phyloP scores from a whole-genome alignment of 2,329 filamentous ascomycete species.

The Colletotrichum lentis region DNA sequence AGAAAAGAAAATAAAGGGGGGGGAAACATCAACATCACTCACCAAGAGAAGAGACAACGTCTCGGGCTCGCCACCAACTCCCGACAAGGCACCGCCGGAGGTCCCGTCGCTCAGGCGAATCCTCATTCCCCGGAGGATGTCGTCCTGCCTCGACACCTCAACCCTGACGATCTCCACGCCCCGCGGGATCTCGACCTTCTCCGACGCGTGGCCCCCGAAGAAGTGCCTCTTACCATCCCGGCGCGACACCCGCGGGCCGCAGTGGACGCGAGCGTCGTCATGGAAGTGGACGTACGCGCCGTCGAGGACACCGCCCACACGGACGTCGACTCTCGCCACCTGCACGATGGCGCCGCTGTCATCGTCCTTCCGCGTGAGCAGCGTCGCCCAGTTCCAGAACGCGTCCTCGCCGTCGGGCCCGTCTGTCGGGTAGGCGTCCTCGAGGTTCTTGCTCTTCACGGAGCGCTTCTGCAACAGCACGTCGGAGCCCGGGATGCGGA shows the following conservation, averaged over 20 bases:
- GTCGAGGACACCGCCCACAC: slow-evolving; percentile 55
- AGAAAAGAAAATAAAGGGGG: not conserved
- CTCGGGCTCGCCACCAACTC: slow-evolving; percentile 18
- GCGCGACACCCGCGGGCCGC: slow-evolving; percentile 46
- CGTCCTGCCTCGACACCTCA: slow-evolving; percentile 42
- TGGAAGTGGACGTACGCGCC: slow-evolving; percentile 56
- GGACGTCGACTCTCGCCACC: slow-evolving; percentile 55
- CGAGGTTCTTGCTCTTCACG: slow-evolving; percentile 1
- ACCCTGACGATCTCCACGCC: slow-evolving; percentile 44
- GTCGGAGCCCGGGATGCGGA: slow-evolving; percentile 51
- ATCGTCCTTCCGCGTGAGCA: slow-evolving; percentile 44
- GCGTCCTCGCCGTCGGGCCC: slow-evolving; percentile 28
- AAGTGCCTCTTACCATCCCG: no score
- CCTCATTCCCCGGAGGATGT: slow-evolving; percentile 40
- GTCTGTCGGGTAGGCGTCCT: not conserved
- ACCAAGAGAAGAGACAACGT: slow-evolving; percentile 36
- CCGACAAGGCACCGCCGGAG: slow-evolving; percentile 39
- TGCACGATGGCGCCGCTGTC: slow-evolving; percentile 48
- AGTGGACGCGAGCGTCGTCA: slow-evolving; percentile 54
- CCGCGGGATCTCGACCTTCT: slow-evolving; percentile 41
- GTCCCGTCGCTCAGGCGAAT: slow-evolving; percentile 41
- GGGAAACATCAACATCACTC: slow-evolving; percentile 21
- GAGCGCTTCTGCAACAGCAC: slow-evolving; percentile 49
- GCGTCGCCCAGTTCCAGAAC: slow-evolving; percentile 45
- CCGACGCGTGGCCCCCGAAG: slow-evolving; percentile 46